Evolutionary conservation across 2,329 filamentous ascomycete species (phyloP).

Genomic region (Beauveria varroae): DNA sequence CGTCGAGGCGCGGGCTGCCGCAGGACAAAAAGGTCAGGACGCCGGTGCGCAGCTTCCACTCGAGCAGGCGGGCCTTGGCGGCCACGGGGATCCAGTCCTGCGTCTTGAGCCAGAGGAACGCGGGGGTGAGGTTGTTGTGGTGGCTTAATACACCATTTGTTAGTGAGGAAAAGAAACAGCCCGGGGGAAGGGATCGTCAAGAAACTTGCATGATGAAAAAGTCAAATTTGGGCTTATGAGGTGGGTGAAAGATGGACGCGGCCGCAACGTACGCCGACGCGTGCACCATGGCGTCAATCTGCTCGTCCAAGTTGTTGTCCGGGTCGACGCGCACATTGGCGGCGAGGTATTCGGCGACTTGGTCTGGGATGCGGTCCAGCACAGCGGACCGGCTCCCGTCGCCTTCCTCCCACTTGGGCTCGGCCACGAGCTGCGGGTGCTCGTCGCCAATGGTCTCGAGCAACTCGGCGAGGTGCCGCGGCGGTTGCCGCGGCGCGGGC

Average conservation of each 20-base stretch:
- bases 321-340: conserved; percentile 48
- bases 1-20: conserved; percentile 50
- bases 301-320: conserved; percentile 51
- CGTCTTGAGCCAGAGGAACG: conserved; percentile 63
- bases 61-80: conserved; percentile 62
- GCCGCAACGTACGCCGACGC: conserved; percentile 42
- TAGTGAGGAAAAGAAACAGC: neutral
- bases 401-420: conserved; percentile 44
- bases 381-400: conserved; percentile 61
- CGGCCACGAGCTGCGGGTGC: conserved; percentile 50
- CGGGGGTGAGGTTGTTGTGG: conserved; percentile 60
- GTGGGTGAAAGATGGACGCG: conserved; percentile 52
- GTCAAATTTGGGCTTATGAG: conserved; percentile 66
- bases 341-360: conserved; percentile 53
- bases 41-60: conserved; percentile 75
- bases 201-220: conserved; percentile 58
- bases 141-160: conserved; percentile 47
- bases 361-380: conserved; percentile 51
- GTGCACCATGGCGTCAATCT: conserved; percentile 60
- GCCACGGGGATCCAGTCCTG: conserved; percentile 52
- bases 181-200: too few relatives aligned
- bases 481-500: conserved; percentile 18
- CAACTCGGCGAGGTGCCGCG: conserved; percentile 44
- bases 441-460: conserved; percentile 47
- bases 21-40: conserved; percentile 67